Evolutionary conservation across 768 basidiomycete species (phyloP).

Genomic region (Trametes maxima): DNA sequence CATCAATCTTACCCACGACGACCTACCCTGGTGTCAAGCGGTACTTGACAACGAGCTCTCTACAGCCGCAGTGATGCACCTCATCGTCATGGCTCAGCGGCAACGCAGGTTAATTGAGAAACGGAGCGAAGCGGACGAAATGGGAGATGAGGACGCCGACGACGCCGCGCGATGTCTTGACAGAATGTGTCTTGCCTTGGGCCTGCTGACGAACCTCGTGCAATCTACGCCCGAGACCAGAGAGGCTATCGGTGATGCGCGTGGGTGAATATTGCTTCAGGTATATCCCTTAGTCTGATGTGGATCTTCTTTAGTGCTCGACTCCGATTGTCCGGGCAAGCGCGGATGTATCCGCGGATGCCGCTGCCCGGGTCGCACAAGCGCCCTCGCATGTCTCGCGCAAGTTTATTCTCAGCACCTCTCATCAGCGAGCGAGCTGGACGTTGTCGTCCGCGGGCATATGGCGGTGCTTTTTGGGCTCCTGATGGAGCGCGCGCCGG

Average conservation of each 20-base stretch:
- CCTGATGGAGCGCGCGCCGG: constrained; percentile 38
- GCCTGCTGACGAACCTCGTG: constrained; percentile 74
- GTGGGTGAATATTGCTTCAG: constrained; percentile 42
- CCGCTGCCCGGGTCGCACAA: constrained; percentile 48
- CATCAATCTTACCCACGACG: constrained; percentile 69
- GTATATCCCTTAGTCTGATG: constrained; percentile 3
- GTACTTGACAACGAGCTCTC: constrained; percentile 50
- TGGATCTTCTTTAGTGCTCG: constrained; percentile 43
- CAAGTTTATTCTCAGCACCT: constrained; percentile 49
- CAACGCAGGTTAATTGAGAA: constrained; percentile 24
- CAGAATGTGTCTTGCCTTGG: constrained; percentile 72
- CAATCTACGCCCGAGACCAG: constrained; percentile 58
- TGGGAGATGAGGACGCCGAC: constrained; percentile 28
- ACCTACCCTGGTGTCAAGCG: constrained; percentile 55
- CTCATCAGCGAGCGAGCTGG: constrained; percentile 34
- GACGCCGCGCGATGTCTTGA: constrained; percentile 55
- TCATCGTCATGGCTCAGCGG: constrained; percentile 45
- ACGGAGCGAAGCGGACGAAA: constrained; percentile 16
- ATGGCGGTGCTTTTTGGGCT: constrained; percentile 73
- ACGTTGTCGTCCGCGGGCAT: constrained; percentile 66
- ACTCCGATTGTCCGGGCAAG: constrained; percentile 52
- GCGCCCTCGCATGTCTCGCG: constrained; percentile 53
- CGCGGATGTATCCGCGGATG: constrained; percentile 56
- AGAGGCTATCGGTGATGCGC: constrained; percentile 45
- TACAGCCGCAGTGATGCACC: constrained; percentile 49